These are phyloP conservation scores for Rhazya stricta DNA, from an alignment of 257 asterid species.

Conservation along the genomic window DNA sequence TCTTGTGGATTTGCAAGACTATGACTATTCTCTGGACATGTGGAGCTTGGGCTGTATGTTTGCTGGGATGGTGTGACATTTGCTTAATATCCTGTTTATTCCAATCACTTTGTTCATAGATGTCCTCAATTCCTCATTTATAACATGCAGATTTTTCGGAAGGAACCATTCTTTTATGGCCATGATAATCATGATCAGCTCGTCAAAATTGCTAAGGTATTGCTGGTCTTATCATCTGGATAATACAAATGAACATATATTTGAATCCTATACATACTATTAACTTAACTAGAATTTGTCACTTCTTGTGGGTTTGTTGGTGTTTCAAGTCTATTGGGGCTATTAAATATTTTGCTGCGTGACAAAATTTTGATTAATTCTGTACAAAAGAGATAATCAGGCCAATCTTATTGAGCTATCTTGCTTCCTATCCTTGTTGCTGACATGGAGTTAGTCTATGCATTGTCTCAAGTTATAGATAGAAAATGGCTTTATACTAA, in stretches of 20 bases:
- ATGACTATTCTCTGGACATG: constrained; percentile 66
- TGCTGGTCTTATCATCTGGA: not conserved
- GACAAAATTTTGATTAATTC: not conserved
- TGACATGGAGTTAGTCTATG: not conserved
- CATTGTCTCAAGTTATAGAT: not conserved
- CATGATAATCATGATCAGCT: constrained; percentile 33
- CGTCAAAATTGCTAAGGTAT: constrained; percentile 36
- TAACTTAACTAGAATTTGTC: not conserved
- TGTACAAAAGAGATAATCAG: not conserved
- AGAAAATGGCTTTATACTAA: not conserved
- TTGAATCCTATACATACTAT: not conserved
- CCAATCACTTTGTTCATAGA: not conserved
- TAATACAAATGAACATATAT: not conserved
- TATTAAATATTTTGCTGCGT: not conserved
- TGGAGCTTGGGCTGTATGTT: constrained; percentile 72
- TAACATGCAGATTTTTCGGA: constrained; percentile 25
- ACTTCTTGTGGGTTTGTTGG: not conserved
- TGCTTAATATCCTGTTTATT: not conserved
- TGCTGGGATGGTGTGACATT: constrained; percentile 37
- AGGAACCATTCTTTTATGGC: constrained; percentile 35
- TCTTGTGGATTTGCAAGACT: constrained; percentile 72
- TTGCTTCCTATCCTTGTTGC: not conserved
- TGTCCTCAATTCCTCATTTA: not conserved
- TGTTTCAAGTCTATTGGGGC: not conserved
- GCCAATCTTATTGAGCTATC: not conserved